phyloP scores from a whole-genome alignment of 768 basidiomycete genomes.

The Tubosaeta sp. region DNA sequence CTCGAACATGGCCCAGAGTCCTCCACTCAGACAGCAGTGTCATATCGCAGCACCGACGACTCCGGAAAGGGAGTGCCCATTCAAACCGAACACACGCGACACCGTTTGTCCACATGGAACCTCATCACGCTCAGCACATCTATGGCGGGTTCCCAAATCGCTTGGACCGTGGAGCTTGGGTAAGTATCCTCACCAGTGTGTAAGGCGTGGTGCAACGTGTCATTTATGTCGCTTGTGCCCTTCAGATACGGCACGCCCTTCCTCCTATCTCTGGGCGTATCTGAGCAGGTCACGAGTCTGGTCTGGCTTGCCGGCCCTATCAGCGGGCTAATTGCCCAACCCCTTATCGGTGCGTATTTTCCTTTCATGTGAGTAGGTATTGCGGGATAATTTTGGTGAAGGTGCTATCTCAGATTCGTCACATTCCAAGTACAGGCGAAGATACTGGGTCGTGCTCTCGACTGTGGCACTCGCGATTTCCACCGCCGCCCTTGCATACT shows the following conservation, averaged over 20 bases:
- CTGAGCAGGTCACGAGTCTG: conserved; percentile 86
- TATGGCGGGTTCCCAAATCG: conserved; percentile 92
- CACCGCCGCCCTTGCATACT: conserved; percentile 80
- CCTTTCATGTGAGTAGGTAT: background rate
- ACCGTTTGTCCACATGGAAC: conserved; percentile 51
- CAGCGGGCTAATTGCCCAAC: conserved; percentile 91
- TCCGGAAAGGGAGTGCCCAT: conserved; percentile 18
- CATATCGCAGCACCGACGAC: conserved; percentile 33
- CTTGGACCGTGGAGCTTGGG: conserved; percentile 96
- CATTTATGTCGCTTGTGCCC: conserved; percentile 3
- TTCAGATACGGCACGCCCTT: conserved; percentile 93
- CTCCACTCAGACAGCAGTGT: conserved; percentile 17
- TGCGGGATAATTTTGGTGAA: conserved; percentile 27
- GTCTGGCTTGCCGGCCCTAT: conserved; percentile 97
- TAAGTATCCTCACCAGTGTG: conserved; percentile 35
- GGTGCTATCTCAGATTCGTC: conserved; percentile 96
- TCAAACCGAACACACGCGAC: conserved; percentile 23
- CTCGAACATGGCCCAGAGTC: conserved; percentile 19
- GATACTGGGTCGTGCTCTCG: conserved; percentile 91
- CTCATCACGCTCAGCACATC: conserved; percentile 82
- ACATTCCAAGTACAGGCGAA: conserved; percentile 80
- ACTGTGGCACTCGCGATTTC: conserved; percentile 76
- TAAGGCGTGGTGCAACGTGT: background rate
- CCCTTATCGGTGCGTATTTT: conserved; percentile 75
- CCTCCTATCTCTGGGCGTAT: conserved; percentile 71